A percentile compares a stretch with the other conserved stretches of the same genome.
phyloP scores from a whole-genome alignment of 2,329 filamentous ascomycete species.

The Botrytis pseudocinerea region DNA sequence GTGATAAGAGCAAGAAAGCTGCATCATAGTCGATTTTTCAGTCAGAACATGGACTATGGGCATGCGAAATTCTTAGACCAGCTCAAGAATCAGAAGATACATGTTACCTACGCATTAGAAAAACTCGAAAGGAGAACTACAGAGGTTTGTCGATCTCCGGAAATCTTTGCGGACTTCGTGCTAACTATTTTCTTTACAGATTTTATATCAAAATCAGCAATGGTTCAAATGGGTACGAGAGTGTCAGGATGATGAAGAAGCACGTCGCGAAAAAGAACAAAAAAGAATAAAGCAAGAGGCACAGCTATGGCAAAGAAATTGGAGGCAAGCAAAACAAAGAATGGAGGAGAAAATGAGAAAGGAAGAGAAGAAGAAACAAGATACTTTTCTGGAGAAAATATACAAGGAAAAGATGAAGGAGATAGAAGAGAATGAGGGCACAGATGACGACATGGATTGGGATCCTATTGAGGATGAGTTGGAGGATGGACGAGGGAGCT shows the following conservation, averaged over 20 bases:
- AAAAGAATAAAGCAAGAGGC: slow-evolving; percentile 52
- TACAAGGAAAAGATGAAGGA: slow-evolving; percentile 46
- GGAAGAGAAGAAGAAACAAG: slow-evolving; percentile 47
- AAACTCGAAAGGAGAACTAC: slow-evolving; percentile 46
- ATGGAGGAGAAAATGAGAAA: slow-evolving; percentile 44
- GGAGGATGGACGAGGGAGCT: slow-evolving; percentile 48
- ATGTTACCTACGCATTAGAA: slow-evolving; percentile 43
- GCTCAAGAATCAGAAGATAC: slow-evolving; percentile 42
- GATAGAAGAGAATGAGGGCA: slow-evolving; percentile 32
- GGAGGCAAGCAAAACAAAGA: slow-evolving; percentile 47
- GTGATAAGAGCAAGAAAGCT: slow-evolving; percentile 47
- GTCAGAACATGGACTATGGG: slow-evolving; percentile 47
- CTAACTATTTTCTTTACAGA: slow-evolving; percentile 5
- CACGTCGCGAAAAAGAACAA: slow-evolving; percentile 48
- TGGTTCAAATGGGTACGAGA: slow-evolving; percentile 52
- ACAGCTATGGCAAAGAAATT: slow-evolving; percentile 49
- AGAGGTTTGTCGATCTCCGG: slow-evolving; percentile 38
- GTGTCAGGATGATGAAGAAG: slow-evolving; percentile 49
- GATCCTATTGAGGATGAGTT: slow-evolving; percentile 51
- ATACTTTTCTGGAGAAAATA: slow-evolving; percentile 47
- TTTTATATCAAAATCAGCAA: slow-evolving; percentile 47
- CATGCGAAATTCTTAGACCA: slow-evolving; percentile 46
- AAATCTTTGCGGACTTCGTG: neutral
- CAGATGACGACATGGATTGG: slow-evolving; percentile 45
- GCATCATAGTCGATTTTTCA: slow-evolving; percentile 47